These are phyloP conservation scores for Globisporangium spinosum DNA, from an alignment of 352 stramenopile genomes.

Conservation along the genomic window DNA sequence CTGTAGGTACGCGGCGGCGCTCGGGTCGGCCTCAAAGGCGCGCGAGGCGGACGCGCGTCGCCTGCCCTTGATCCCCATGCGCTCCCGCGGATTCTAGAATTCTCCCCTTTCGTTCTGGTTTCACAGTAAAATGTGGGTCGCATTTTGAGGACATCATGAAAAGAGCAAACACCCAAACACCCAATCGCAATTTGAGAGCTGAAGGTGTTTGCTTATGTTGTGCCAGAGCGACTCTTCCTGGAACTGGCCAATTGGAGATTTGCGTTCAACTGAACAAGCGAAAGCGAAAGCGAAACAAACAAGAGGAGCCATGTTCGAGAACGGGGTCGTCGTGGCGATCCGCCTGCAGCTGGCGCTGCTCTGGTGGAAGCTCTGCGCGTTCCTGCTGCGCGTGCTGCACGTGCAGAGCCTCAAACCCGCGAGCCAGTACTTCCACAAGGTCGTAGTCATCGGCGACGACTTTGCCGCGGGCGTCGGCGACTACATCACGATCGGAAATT, in stretches of 20 bases:
- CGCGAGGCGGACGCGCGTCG: slow-evolving; percentile 29
- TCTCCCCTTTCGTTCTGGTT: background rate
- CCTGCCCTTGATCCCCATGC: slow-evolving; percentile 68
- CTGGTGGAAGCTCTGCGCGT: slow-evolving; percentile 67
- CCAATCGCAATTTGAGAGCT: background rate
- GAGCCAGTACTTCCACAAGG: slow-evolving; percentile 77
- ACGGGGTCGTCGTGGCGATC: slow-evolving; percentile 30
- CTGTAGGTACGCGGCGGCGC: background rate
- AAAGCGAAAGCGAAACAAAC: background rate
- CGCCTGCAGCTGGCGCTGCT: slow-evolving; percentile 56
- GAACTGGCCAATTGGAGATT: too few relatives aligned
- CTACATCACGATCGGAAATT: slow-evolving; percentile 56
- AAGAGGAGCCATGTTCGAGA: slow-evolving; percentile 4
- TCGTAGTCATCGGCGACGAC: slow-evolving; percentile 81
- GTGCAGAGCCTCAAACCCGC: slow-evolving; percentile 46
- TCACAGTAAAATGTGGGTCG: background rate
- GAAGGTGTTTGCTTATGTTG: too few relatives aligned
- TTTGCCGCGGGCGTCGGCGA: slow-evolving; percentile 79
- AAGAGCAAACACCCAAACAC: background rate
- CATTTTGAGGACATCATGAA: background rate
- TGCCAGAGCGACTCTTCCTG: background rate
- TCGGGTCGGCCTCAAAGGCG: slow-evolving; percentile 27
- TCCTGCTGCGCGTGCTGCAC: slow-evolving; percentile 37
- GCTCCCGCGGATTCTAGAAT: too few relatives aligned
- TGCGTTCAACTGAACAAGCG: too few relatives aligned